Conservation (phyloP, 192 early-diverging fungal genomes). For the Mortierella claussenii region DNA sequence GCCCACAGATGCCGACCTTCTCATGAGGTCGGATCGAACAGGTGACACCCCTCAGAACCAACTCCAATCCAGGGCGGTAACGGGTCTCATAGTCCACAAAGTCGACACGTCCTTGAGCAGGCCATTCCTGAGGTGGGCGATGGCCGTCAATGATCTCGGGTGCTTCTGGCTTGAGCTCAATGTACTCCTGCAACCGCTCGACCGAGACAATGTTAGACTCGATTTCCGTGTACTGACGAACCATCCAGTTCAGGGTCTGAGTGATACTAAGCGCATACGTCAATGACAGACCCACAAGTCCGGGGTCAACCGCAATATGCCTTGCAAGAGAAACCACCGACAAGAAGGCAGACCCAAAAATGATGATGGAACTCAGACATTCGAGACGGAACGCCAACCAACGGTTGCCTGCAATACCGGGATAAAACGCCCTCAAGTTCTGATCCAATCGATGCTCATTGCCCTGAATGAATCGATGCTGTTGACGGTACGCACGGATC, state of each 20-base stretch:
- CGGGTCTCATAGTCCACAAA: slow-evolving; percentile 84
- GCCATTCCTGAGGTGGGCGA: slow-evolving; percentile 75
- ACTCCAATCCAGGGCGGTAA: slow-evolving; percentile 83
- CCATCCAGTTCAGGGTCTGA: slow-evolving; percentile 88
- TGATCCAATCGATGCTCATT: slow-evolving; percentile 79
- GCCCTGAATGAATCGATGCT: slow-evolving; percentile 71
- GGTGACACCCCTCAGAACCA: slow-evolving; percentile 79
- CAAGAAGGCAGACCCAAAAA: slow-evolving; percentile 83
- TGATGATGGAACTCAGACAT: slow-evolving; percentile 78
- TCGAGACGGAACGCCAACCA: slow-evolving; percentile 87
- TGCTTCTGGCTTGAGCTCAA: slow-evolving; percentile 84
- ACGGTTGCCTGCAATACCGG: slow-evolving; percentile 75
- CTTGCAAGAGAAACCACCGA: slow-evolving; percentile 73
- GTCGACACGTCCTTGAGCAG: slow-evolving; percentile 77
- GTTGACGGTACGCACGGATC: slow-evolving; percentile 84
- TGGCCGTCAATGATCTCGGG: slow-evolving; percentile 71
- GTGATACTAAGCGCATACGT: slow-evolving; percentile 82
- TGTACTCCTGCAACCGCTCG: slow-evolving; percentile 85
- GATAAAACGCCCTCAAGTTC: slow-evolving; percentile 85
- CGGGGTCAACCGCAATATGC: slow-evolving; percentile 71
- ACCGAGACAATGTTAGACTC: slow-evolving; percentile 87
- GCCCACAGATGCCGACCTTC: slow-evolving; percentile 85
- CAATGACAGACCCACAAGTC: slow-evolving; percentile 74
- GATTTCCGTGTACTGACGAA: slow-evolving; percentile 88
- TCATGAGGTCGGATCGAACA: slow-evolving; percentile 51